These are phyloP conservation scores for Cladosporium cucumerinum DNA, from an alignment of 2,329 filamentous ascomycete species.

Conservation along the genomic window DNA sequence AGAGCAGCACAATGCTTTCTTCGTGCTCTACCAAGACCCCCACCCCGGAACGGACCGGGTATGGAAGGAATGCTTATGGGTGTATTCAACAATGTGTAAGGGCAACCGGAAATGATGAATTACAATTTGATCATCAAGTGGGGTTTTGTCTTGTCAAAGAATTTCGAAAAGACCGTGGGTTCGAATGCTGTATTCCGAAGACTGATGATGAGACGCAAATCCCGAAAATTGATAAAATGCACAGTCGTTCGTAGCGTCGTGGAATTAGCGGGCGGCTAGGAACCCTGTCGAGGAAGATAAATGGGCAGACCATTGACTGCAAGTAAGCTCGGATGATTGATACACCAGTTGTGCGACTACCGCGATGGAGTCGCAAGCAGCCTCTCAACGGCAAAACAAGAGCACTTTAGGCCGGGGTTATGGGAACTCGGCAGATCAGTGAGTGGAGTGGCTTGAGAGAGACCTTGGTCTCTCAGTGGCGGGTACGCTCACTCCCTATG, in stretches of 20 bases:
- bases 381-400: neutral
- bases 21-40: too few relatives aligned
- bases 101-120: neutral
- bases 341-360: neutral
- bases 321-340: neutral
- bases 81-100: neutral
- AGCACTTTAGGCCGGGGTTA: neutral
- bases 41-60: too few relatives aligned
- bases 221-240: neutral
- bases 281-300: neutral
- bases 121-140: neutral
- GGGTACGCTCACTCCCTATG: neutral
- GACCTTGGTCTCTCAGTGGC: neutral
- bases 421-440: neutral
- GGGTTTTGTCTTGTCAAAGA: neutral
- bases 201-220: neutral
- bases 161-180: neutral
- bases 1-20: too few relatives aligned
- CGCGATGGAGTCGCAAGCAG: neutral
- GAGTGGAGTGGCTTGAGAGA: neutral
- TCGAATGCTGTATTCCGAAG: neutral
- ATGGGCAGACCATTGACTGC: neutral
- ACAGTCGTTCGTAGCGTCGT: neutral
- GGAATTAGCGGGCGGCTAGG: neutral
- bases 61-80: neutral